Evolutionary conservation across 805 yeast genomes (phyloP).

Genomic region (Torulaspora franciscae): DNA sequence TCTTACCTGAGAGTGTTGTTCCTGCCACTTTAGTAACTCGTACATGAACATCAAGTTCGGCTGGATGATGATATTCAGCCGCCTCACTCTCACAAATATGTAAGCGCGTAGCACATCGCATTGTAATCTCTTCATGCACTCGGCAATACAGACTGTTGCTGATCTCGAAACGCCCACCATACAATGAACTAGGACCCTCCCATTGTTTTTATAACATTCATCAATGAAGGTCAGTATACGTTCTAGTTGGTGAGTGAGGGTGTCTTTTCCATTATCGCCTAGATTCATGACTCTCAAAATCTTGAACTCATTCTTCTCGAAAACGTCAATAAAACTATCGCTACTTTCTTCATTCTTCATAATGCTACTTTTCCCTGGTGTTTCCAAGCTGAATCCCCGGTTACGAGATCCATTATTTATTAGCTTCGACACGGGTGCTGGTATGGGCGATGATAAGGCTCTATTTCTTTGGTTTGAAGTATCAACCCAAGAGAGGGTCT

Average conservation of each 20-base stretch:
- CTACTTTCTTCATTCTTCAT: slow-evolving; percentile 2
- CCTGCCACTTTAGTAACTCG: slow-evolving; percentile 62
- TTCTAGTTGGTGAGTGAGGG: slow-evolving; percentile 56
- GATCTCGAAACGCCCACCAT: slow-evolving; percentile 94
- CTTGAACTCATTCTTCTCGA: slow-evolving; percentile 31
- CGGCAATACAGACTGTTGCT: slow-evolving; percentile 94
- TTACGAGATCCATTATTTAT: neutral
- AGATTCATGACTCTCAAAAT: slow-evolving; percentile 61
- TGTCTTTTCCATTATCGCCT: slow-evolving; percentile 89
- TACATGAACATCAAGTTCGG: slow-evolving; percentile 91
- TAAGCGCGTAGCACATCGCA: slow-evolving; percentile 74
- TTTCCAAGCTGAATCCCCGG: slow-evolving; percentile 6
- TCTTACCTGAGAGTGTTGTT: slow-evolving; percentile 37
- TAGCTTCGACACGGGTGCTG: neutral
- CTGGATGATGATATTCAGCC: slow-evolving; percentile 89
- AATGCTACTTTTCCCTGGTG: neutral
- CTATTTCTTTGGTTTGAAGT: slow-evolving; percentile 13
- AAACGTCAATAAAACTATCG: slow-evolving; percentile 14
- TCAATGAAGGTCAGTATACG: slow-evolving; percentile 64
- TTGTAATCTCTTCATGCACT: slow-evolving; percentile 73
- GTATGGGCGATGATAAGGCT: slow-evolving; percentile 18
- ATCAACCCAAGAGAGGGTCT: slow-evolving; percentile 55
- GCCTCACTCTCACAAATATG: slow-evolving; percentile 78
- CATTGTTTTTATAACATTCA: slow-evolving; percentile 41
- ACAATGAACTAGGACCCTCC: slow-evolving; percentile 76